These are phyloP conservation scores for Kodamaea jinghongensis DNA, from an alignment of 805 yeast species.

Conservation along the genomic window DNA sequence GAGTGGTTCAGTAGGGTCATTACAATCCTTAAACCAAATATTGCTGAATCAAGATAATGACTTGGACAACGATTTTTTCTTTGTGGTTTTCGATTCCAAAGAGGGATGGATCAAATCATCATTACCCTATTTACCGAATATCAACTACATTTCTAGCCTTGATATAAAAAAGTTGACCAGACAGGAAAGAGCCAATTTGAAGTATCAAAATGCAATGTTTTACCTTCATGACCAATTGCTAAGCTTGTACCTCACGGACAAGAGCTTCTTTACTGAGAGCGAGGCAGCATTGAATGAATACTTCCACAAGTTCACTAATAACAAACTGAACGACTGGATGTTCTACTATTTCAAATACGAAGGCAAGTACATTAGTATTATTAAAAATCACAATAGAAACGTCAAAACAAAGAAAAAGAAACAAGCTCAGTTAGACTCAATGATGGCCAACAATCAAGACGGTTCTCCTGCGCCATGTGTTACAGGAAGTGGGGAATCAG, in stretches of 20 bases:
- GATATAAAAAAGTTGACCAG: constrained; percentile 6
- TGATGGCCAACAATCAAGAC: not conserved
- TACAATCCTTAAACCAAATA: constrained; percentile 20
- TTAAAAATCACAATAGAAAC: constrained; percentile 32
- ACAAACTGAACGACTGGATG: constrained; percentile 40
- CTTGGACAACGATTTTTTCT: constrained; percentile 36
- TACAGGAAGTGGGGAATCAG: not conserved
- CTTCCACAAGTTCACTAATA: constrained; percentile 40
- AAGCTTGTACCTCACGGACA: constrained; percentile 27
- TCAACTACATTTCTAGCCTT: constrained; percentile 10
- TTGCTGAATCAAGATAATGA: constrained; percentile 13
- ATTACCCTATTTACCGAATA: constrained; percentile 33
- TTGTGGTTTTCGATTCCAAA: constrained; percentile 28
- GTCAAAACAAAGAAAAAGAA: constrained; percentile 14
- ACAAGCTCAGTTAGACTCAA: not conserved
- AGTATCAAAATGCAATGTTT: constrained; percentile 29
- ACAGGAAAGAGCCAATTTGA: constrained; percentile 10
- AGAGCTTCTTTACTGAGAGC: constrained; percentile 19
- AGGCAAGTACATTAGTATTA: constrained; percentile 30
- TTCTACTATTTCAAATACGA: constrained; percentile 34
- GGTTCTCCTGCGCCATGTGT: not conserved
- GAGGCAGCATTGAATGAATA: constrained; percentile 27
- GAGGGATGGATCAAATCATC: constrained; percentile 31
- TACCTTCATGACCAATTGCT: constrained; percentile 39
- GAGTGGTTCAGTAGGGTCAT: constrained; percentile 23